Evolutionary conservation across 495 filamentous ascomycete genomes (phyloP), one percentile per base, ranked within the genome.

Genomic region (Letharia lupina): DNA sequence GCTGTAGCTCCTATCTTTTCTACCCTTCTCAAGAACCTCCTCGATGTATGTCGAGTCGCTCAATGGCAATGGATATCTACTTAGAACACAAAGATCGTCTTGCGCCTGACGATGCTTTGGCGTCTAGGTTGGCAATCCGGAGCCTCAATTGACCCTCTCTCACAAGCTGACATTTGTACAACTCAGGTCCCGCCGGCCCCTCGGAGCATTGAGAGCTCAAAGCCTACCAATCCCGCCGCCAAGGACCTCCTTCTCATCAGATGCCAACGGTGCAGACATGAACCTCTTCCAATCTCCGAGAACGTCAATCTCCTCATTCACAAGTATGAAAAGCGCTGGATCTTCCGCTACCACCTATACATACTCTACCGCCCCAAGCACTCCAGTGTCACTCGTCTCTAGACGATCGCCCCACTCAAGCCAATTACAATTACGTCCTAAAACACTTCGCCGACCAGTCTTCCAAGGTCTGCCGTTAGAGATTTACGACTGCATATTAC

Each of bases 401-500:
- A 41, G 64, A 28, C 23, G 42, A 10, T 47, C 59, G 39, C 35
- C 47, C 6, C 63, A 33, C 13, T 47, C 54, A 16, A 63, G 48
- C 20, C 63, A 65, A 52, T 57, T 45, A 33, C 47, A 50, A 18
- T 35, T 37, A 15, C 66, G 44, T 5, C 66, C 42, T 15, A 63
- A 52, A 28, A 48, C 16, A 16, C 47, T 61, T 37, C 64, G 23
- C 7, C 63, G 44, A 37, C 75, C 77, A 18, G 65, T 78, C 37
- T 81, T 85, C 67, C 78, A 82, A 63, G 76, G 78, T 35, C 60
- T 87, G 10, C 83, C 85, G 0, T 75, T 76, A n/a, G 81, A 82
- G 58, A 79, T 88, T 6, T 86, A 83, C 70, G 78, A 84, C 63
- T 81, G 77, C 57, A 83, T 88, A 40, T 66, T 86, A 13, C 75